These are phyloP conservation scores for Podaxis sp. DNA, from an alignment of 768 basidiomycete genomes.

Conservation along the genomic window DNA sequence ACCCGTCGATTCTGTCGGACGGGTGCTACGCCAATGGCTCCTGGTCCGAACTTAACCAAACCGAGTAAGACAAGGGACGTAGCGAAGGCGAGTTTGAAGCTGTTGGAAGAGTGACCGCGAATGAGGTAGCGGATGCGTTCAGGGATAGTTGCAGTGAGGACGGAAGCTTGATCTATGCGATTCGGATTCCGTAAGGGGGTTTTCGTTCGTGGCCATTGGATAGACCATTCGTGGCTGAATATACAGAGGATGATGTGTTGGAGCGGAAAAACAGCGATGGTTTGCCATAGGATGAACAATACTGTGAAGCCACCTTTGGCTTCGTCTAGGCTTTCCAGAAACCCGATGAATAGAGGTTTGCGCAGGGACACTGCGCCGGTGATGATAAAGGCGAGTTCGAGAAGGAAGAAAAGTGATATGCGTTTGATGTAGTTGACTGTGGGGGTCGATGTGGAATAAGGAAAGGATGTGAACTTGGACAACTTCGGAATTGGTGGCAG, in stretches of 20 bases:
- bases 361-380: background rate
- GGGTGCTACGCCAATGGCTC: background rate
- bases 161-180: background rate
- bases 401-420: background rate
- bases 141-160: background rate
- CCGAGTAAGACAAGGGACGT: background rate
- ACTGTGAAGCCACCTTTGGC: conserved; percentile 2
- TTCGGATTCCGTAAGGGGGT: background rate
- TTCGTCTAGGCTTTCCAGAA: background rate
- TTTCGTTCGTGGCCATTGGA: background rate
- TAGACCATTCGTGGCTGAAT: conserved; percentile 1
- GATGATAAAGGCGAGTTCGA: conserved; percentile 4
- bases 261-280: background rate
- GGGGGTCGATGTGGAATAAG: background rate
- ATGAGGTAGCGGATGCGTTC: background rate
- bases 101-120: background rate
- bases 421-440: conserved; percentile 2
- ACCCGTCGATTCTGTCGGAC: background rate
- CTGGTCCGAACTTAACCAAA: background rate
- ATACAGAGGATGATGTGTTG: conserved; percentile 3
- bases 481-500: background rate
- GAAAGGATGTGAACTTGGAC: background rate
- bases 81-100: conserved; percentile 1
- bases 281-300: background rate
- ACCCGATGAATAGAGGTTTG: background rate